These are phyloP conservation scores for Coemansia sp. DNA, from an alignment of 192 early-diverging fungal species.

Conservation along the genomic window DNA sequence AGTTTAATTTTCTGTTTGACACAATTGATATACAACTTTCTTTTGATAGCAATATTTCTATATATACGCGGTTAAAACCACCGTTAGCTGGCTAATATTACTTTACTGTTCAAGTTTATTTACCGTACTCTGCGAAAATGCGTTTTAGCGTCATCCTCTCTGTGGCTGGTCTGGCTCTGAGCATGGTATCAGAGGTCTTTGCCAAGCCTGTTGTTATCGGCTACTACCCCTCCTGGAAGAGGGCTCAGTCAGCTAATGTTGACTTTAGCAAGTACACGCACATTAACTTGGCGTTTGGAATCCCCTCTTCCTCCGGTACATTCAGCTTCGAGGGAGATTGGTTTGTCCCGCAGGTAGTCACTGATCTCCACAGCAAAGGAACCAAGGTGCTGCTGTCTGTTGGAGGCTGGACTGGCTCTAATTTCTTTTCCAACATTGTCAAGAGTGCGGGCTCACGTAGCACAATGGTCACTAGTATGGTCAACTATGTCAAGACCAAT, in stretches of 20 bases:
- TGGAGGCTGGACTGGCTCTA: conserved; percentile 71
- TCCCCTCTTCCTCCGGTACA: conserved; percentile 32
- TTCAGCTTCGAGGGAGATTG: conserved; percentile 35
- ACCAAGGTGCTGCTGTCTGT: conserved; percentile 58
- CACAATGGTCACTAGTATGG: conserved; percentile 57
- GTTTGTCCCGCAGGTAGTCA: conserved; percentile 40
- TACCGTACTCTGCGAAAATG: too few relatives aligned
- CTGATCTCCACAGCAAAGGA: conserved; percentile 39
- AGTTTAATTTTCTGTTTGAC: too few relatives aligned
- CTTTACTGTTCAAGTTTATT: too few relatives aligned
- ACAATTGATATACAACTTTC: too few relatives aligned
- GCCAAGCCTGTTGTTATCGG: conserved; percentile 22
- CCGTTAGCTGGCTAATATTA: background rate
- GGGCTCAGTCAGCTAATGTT: conserved; percentile 11
- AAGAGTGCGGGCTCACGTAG: conserved; percentile 43
- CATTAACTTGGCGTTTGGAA: conserved; percentile 63
- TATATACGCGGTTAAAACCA: too few relatives aligned
- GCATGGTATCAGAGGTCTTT: conserved; percentile 6
- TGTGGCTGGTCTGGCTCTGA: conserved; percentile 21
- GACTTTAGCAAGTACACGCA: conserved; percentile 60
- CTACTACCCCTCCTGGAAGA: conserved; percentile 45
- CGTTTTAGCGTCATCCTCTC: conserved; percentile 25
- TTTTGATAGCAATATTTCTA: too few relatives aligned
- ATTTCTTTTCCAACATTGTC: conserved; percentile 58
- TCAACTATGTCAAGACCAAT: conserved; percentile 53